phyloP scores from a whole-genome alignment of 139 green algal genomes.

The Closterium sp. region DNA sequence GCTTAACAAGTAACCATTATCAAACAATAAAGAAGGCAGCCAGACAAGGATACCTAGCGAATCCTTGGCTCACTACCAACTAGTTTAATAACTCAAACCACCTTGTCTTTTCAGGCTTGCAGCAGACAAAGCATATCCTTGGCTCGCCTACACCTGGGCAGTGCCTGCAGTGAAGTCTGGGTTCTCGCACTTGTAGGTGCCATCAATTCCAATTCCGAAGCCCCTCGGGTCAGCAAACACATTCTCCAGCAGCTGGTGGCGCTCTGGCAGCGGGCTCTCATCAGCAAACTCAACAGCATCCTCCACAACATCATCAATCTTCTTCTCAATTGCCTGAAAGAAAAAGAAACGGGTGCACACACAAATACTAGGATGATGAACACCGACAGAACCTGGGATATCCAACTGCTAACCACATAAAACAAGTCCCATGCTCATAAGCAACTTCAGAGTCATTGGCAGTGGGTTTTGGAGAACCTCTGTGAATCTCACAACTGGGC shows the following conservation, averaged over 20 bases:
- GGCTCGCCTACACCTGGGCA: constrained; percentile 32
- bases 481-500: no score
- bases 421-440: no score
- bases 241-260: constrained; percentile 86
- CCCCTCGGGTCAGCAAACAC: constrained; percentile 90
- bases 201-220: constrained; percentile 56
- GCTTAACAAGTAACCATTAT: background rate
- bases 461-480: no score
- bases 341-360: background rate
- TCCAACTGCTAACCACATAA: no score
- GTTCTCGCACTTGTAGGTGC: constrained; percentile 50
- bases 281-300: constrained; percentile 92
- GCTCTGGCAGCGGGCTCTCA: constrained; percentile 78
- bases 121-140: background rate
- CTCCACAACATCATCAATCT: constrained; percentile 74
- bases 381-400: no score
- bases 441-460: no score
- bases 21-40: background rate
- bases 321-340: constrained; percentile 46
- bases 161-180: constrained; percentile 45
- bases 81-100: constrained; percentile 2
- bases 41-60: background rate
- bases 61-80: background rate
- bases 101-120: background rate
- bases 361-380: background rate